These are phyloP conservation scores for Apophysomyces sp. DNA, from an alignment of 371 early-diverging fungal genomes.

Conservation along the genomic window DNA sequence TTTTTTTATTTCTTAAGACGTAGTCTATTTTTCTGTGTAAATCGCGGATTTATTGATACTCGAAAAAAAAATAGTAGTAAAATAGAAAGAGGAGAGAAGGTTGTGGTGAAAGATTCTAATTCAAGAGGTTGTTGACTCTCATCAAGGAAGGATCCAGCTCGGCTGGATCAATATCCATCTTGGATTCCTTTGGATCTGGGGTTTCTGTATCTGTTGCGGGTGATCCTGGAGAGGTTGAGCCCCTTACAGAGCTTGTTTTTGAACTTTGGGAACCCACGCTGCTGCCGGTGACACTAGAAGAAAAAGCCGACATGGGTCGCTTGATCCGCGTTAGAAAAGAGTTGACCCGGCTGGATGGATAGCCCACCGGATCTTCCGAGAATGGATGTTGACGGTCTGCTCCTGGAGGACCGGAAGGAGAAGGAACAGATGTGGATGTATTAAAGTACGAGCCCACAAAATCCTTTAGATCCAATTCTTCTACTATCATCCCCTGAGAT, in stretches of 20 bases:
- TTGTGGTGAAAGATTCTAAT: constrained; percentile 20
- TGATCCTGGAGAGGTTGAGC: constrained; percentile 30
- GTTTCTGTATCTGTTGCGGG: constrained; percentile 25
- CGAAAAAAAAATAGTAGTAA: neutral
- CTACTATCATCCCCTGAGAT: neutral
- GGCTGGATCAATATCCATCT: constrained; percentile 22
- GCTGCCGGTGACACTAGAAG: constrained; percentile 3
- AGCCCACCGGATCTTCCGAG: neutral
- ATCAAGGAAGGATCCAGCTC: constrained; percentile 33
- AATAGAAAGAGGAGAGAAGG: neutral
- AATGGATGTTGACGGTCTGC: neutral
- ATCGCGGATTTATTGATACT: neutral
- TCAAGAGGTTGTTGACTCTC: constrained; percentile 38
- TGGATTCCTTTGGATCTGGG: constrained; percentile 13
- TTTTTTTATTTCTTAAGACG: no score
- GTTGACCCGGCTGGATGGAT: constrained; percentile 1
- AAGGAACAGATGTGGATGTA: neutral
- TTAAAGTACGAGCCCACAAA: constrained; percentile 6
- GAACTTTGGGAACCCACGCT: constrained; percentile 23
- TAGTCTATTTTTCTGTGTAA: no score
- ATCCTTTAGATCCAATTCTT: neutral
- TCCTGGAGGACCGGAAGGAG: neutral
- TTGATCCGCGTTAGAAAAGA: constrained; percentile 18
- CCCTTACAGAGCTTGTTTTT: constrained; percentile 36
- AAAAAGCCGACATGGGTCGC: constrained; percentile 17